Conservation (phyloP, 2,329 filamentous ascomycete genomes). For the Venturiaceae sp. region DNA sequence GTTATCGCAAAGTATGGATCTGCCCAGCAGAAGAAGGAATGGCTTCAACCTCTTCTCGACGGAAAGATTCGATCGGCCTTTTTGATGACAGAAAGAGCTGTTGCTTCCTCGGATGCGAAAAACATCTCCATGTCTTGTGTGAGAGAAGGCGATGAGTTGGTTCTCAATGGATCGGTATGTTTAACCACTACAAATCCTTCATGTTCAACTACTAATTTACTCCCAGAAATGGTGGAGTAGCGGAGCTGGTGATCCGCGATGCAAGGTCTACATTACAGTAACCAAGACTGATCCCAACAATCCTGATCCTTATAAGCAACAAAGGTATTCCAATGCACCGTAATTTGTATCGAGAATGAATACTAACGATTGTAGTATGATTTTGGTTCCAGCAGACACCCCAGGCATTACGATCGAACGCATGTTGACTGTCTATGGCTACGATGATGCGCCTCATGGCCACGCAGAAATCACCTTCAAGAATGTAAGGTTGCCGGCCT, state of each 20-base stretch:
- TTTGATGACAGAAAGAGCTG: slow-evolving; percentile 85
- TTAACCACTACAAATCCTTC: not conserved
- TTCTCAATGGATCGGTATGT: slow-evolving; percentile 74
- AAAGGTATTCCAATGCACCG: too few species aligned
- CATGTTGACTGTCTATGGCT: slow-evolving; percentile 91
- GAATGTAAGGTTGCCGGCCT: slow-evolving; percentile 76
- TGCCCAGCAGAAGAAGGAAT: slow-evolving; percentile 72
- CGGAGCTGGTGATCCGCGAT: slow-evolving; percentile 85
- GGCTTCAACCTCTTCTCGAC: slow-evolving; percentile 71
- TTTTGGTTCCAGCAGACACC: slow-evolving; percentile 77
- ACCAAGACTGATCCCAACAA: slow-evolving; percentile 77
- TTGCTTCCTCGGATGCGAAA: slow-evolving; percentile 85
- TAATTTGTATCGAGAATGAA: too few species aligned
- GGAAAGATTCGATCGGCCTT: slow-evolving; percentile 84
- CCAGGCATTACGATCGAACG: slow-evolving; percentile 87
- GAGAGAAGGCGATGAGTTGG: slow-evolving; percentile 76
- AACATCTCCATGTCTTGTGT: slow-evolving; percentile 82
- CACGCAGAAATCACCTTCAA: slow-evolving; percentile 87
- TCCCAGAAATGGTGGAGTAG: slow-evolving; percentile 98
- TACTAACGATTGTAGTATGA: slow-evolving; percentile 49
- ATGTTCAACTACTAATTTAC: not conserved
- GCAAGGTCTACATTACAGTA: slow-evolving; percentile 92
- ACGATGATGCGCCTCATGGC: slow-evolving; percentile 93
- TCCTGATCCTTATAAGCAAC: slow-evolving; percentile 72
- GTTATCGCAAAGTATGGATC: slow-evolving; percentile 86